Evolutionary conservation across 75 land plant species (phyloP).

Genomic region (Sequoia sempervirens): DNA sequence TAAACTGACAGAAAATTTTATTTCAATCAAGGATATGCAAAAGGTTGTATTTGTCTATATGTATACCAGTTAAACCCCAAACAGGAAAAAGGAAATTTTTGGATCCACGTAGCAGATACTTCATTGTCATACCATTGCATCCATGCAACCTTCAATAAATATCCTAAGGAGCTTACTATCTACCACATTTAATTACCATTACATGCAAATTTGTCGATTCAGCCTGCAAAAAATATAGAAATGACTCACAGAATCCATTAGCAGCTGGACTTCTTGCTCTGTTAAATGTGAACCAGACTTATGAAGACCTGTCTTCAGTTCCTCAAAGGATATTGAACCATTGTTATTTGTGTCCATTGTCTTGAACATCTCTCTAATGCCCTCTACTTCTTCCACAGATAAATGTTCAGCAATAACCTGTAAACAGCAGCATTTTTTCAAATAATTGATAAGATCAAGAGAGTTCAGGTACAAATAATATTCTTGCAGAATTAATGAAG

Average conservation of each 20-base stretch:
- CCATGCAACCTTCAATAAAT: neutral
- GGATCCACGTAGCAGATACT: neutral
- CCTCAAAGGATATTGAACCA: constrained; percentile 62
- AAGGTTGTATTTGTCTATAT: neutral
- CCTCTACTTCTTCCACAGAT: constrained; percentile 65
- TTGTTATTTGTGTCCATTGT: constrained; percentile 68
- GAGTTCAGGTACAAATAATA: neutral
- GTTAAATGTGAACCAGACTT: constrained; percentile 69
- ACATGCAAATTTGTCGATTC: neutral
- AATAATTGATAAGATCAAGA: constrained; percentile 3
- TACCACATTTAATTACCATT: neutral
- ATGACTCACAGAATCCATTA: constrained; percentile 68
- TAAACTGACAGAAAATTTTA: neutral
- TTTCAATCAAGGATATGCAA: neutral
- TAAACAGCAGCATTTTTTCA: neutral
- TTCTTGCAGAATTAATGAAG: neutral
- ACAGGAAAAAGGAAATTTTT: neutral
- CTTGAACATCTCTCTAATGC: constrained; percentile 65
- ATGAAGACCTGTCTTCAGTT: constrained; percentile 53
- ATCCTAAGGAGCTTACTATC: neutral
- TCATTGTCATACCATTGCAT: neutral
- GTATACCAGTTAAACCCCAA: neutral
- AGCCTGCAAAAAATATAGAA: neutral
- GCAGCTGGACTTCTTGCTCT: constrained; percentile 59
- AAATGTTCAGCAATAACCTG: constrained; percentile 81